phyloP scores from a whole-genome alignment of 2,329 filamentous ascomycete genomes.

The Fusarium begoniae region DNA sequence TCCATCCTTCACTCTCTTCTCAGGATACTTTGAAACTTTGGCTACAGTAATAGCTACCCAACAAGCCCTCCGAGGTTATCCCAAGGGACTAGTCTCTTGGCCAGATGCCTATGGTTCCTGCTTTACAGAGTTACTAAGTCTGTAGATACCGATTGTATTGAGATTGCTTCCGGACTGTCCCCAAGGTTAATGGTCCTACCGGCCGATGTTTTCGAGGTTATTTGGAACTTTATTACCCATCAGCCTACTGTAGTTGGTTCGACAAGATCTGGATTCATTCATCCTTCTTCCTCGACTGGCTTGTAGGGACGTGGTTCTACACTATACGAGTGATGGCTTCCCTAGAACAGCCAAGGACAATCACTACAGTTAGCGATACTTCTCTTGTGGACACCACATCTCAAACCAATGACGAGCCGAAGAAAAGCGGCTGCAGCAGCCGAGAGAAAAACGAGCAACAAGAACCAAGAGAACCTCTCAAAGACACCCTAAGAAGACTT shows the following conservation, averaged over 20 bases:
- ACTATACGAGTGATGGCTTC: background rate
- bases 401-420: background rate
- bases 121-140: background rate
- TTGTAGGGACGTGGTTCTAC: background rate
- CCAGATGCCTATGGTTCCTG: no score
- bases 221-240: background rate
- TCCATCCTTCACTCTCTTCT: background rate
- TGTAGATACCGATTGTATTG: background rate
- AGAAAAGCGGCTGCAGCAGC: background rate
- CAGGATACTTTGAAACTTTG: background rate
- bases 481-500: conserved; percentile 33
- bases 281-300: background rate
- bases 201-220: background rate
- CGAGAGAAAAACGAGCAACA: background rate
- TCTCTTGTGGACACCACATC: background rate
- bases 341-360: background rate
- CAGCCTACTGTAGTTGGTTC: background rate
- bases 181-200: no score
- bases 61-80: background rate
- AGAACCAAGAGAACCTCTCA: background rate
- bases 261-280: background rate
- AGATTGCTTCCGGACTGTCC: background rate
- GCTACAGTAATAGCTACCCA: background rate
- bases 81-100: background rate
- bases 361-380: background rate